Base-by-base conservation (phyloP, 1,284 basidiomycete genomes). In the Heterobasidion occidentale region DNA sequence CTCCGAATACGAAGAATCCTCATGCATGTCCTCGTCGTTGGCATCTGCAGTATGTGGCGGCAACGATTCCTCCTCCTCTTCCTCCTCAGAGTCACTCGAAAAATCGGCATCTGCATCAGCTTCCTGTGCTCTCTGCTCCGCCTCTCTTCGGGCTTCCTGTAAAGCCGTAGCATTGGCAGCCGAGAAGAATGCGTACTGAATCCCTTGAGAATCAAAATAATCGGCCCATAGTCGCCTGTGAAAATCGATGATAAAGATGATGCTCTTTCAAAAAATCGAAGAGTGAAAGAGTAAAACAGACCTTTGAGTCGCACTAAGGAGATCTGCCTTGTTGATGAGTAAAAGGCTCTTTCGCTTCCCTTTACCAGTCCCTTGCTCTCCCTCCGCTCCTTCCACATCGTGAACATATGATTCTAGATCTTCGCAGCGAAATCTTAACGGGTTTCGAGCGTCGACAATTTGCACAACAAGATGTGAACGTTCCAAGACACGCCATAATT, bases 321-420 rank as follows among this genome's bases (percentile, higher is more conserved):
- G 73, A 75, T 99, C 97, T 3, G 96, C 85, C 73, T 99, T 99
- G 73, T 99, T 99, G 70, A 99, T 92, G 55, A 99, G 78, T 46
- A 99, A 72, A 64, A 99, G 72, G 64, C 80, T 91, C 67, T 77
- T 83, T 64, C 95, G 77, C 67, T 78, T 78, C 9, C 87, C 88
- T 63, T 78, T 83, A 0, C 90, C 90, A 0, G 87, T 88, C 6
- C 86, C 89, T 6, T 80, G 76, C 67, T 90, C 88, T 7, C 88
- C 90, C 67, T 90, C 88, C 9, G 80, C 70, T 12, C 85, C 86
- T 65, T 90, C 91, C 1, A 88, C 83, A 65, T 87, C 92, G 55
- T 77, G 72, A 1, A 98, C 90, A 67, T 98, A 98, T 3, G 77
- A 75, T 64, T 97, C 94, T 49, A 98, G 73, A 74, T 98, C 95